Conservation (phyloP, 169 alveolate genomes). For the Theileria sp. region DNA sequence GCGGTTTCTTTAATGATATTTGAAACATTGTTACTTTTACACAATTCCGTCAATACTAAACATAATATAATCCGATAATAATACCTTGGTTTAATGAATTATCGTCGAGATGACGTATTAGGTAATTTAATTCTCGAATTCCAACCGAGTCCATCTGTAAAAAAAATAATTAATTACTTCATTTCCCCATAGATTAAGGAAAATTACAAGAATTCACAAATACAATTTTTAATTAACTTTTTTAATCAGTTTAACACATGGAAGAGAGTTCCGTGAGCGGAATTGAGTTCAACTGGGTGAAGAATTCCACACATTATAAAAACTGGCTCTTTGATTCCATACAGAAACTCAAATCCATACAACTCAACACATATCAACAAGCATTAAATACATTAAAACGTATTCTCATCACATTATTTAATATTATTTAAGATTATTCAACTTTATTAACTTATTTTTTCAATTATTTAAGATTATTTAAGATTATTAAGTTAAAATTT, state of each 20-base stretch:
- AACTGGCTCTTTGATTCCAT: conserved; percentile 47
- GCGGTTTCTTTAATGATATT: conserved; percentile 14
- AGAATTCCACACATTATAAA: conserved; percentile 26
- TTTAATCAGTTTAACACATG: too few species aligned
- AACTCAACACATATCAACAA: conserved; percentile 12
- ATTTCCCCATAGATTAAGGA: not conserved
- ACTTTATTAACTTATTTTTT: not conserved
- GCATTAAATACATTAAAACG: conserved; percentile 29
- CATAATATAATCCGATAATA: not conserved
- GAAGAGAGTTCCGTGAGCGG: not conserved
- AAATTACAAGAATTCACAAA: too few species aligned
- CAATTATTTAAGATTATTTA: too few species aligned
- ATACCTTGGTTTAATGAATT: conserved; percentile 36
- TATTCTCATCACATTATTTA: not conserved
- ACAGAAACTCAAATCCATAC: conserved; percentile 9
- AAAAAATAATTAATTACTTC: not conserved
- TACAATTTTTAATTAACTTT: too few species aligned
- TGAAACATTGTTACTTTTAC: conserved; percentile 28
- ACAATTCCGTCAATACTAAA: conserved; percentile 20
- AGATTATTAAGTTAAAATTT: too few species aligned
- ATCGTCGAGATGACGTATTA: conserved; percentile 33
- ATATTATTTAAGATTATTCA: too few species aligned
- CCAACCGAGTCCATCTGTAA: not conserved
- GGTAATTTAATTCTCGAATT: conserved; percentile 6
- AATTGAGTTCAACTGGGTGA: conserved; percentile 23